Evolutionary conservation across 768 basidiomycete species (phyloP).

Genomic region (Agrocybe praecox): DNA sequence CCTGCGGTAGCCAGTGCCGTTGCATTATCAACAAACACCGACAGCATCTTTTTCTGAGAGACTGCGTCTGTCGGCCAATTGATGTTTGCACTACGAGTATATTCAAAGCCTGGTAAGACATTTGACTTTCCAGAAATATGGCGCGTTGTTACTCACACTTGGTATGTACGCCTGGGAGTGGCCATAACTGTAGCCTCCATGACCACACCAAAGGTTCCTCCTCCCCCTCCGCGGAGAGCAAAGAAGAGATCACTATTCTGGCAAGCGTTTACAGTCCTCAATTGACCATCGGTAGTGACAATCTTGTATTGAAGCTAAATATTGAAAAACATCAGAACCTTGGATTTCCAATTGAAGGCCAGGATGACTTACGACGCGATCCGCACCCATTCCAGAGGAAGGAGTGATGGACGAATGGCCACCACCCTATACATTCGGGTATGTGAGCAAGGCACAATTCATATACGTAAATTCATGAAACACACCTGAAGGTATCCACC

Average conservation of each 20-base stretch:
- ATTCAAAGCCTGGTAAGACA: neutral
- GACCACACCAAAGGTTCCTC: constrained; percentile 51
- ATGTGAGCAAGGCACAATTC: neutral
- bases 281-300: constrained; percentile 54
- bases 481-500: constrained; percentile 42
- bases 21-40: constrained; percentile 38
- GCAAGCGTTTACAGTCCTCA: constrained; percentile 46
- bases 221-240: constrained; percentile 52
- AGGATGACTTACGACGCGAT: constrained; percentile 40
- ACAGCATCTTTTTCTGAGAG: constrained; percentile 31
- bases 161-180: constrained; percentile 30
- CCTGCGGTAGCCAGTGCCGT: constrained; percentile 46
- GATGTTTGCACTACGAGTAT: constrained; percentile 35
- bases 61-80: constrained; percentile 31
- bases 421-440: constrained; percentile 32
- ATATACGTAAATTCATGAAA: neutral
- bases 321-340: neutral
- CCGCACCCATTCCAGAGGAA: constrained; percentile 46
- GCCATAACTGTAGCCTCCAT: constrained; percentile 37
- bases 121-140: neutral
- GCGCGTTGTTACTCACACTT: constrained; percentile 9
- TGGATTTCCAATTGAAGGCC: neutral
- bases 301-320: constrained; percentile 50
- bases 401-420: constrained; percentile 48
- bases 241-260: constrained; percentile 57